A percentile compares a stretch with the other conserved stretches of the same genome.
Evolutionary conservation across 345 rosid species (phyloP).

Genomic region (Boechera divaricarpa): DNA sequence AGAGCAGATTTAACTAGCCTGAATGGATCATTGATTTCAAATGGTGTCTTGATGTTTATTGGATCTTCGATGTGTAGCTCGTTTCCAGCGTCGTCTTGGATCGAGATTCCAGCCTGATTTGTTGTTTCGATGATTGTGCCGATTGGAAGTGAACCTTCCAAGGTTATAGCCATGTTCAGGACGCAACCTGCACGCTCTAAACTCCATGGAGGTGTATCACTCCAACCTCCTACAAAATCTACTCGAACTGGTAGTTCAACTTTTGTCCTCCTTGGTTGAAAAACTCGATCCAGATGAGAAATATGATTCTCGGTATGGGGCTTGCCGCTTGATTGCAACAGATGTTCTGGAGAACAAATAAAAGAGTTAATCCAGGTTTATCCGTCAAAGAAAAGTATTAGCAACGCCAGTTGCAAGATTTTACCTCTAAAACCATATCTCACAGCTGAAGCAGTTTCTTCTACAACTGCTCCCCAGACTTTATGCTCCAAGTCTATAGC

Average conservation of each 20-base stretch:
- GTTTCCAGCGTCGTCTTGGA: conserved; percentile 77
- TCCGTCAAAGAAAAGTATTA: not conserved
- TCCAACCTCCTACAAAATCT: conserved; percentile 99
- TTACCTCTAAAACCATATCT: conserved; percentile 93
- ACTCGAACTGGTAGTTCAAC: conserved; percentile 92
- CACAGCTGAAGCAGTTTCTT: conserved; percentile 94
- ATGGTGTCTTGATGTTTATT: conserved; percentile 65
- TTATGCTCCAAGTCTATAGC: conserved; percentile 69
- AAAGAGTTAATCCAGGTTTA: conserved; percentile 26
- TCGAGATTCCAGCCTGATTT: conserved; percentile 57
- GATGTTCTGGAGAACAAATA: conserved; percentile 57
- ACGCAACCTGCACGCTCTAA: conserved; percentile 96
- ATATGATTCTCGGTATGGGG: conserved; percentile 42
- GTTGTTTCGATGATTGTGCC: conserved; percentile 83
- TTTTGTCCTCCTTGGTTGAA: conserved; percentile 58
- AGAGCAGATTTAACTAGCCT: conserved; percentile 92
- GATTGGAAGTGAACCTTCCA: conserved; percentile 87
- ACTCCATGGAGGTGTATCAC: conserved; percentile 99
- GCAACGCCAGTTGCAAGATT: not conserved
- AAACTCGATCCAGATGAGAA: conserved; percentile 38
- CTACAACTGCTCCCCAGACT: conserved; percentile 94
- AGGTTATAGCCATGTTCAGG: conserved; percentile 84
- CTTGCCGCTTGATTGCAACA: conserved; percentile 53
- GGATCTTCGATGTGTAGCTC: conserved; percentile 57
- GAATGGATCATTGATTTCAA: conserved; percentile 67